A percentile compares a stretch with the other conserved stretches of the same genome.
Conservation (phyloP, 176 grass and related monocot genomes). For the Paspalum notatum region DNA sequence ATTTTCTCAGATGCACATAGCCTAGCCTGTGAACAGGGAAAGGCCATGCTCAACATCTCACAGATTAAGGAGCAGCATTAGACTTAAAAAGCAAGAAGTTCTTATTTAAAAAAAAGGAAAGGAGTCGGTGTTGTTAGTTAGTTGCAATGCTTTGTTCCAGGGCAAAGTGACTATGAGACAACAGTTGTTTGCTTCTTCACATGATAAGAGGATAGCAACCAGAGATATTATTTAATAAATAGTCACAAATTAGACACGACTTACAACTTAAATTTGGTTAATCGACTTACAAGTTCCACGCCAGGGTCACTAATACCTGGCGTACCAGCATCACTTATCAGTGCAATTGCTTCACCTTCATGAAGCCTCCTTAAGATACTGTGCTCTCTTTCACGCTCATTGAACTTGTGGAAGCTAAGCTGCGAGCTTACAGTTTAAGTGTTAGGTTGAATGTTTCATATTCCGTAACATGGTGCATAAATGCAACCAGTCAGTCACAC, state of each 20-base stretch:
- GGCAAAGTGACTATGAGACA: background rate
- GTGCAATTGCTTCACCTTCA: slow-evolving; percentile 81
- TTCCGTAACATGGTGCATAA: background rate
- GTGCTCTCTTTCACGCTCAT: slow-evolving; percentile 84
- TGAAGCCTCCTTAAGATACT: slow-evolving; percentile 82
- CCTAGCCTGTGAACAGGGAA: slow-evolving; percentile 65
- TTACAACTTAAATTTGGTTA: background rate
- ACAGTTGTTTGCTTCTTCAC: background rate
- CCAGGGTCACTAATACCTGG: slow-evolving; percentile 93
- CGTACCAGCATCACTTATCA: slow-evolving; percentile 97
- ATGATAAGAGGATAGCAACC: background rate
- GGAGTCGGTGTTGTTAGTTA: slow-evolving; percentile 18
- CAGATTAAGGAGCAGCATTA: slow-evolving; percentile 7
- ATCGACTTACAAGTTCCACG: slow-evolving; percentile 70
- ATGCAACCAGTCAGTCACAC: slow-evolving; percentile 16
- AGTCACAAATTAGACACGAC: background rate
- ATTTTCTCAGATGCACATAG: slow-evolving; percentile 78
- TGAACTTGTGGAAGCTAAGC: slow-evolving; percentile 97
- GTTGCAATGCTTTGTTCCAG: background rate
- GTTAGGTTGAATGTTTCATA: slow-evolving; percentile 13
- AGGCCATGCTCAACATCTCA: slow-evolving; percentile 25
- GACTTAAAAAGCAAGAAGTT: background rate
- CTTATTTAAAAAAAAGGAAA: background rate
- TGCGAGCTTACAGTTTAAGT: slow-evolving; percentile 49
- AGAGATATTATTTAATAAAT: background rate